Evolutionary conservation across 2,329 filamentous ascomycete genomes (phyloP).

Genomic region (Paecilomyces niveus): DNA sequence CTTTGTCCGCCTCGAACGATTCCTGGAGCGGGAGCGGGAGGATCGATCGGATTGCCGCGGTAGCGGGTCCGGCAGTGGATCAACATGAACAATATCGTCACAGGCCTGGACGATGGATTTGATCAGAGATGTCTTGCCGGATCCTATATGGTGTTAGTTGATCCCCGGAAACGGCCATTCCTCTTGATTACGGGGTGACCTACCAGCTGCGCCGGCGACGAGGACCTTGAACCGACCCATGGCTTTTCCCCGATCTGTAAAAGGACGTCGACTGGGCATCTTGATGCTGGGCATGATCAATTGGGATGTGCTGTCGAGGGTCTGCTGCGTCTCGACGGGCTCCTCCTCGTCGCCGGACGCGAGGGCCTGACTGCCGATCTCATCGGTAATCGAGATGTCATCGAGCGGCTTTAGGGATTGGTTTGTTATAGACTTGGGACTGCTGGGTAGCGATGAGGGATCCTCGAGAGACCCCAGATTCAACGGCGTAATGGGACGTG

Average conservation of each 20-base stretch:
- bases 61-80: constrained; percentile 44
- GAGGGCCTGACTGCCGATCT: constrained; percentile 49
- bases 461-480: constrained; percentile 40
- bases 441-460: constrained; percentile 47
- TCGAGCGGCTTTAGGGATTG: constrained; percentile 54
- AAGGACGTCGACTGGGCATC: constrained; percentile 82
- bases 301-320: constrained; percentile 49
- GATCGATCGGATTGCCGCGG: constrained; percentile 13
- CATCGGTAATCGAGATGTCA: constrained; percentile 49
- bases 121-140: constrained; percentile 85
- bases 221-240: constrained; percentile 87
- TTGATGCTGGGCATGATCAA: constrained; percentile 96
- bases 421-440: constrained; percentile 54
- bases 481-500: constrained; percentile 42
- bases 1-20: constrained; percentile 12
- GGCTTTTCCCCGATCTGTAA: constrained; percentile 76
- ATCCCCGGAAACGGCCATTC: neutral
- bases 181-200: constrained; percentile 6
- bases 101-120: constrained; percentile 80
- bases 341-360: constrained; percentile 46
- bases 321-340: constrained; percentile 16
- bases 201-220: constrained; percentile 70
- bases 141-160: constrained; percentile 43
- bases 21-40: constrained; percentile 11
- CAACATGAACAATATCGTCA: constrained; percentile 89